Evolutionary conservation across 768 basidiomycete genomes (phyloP).

Genomic region (Termitomyces heimii): DNA sequence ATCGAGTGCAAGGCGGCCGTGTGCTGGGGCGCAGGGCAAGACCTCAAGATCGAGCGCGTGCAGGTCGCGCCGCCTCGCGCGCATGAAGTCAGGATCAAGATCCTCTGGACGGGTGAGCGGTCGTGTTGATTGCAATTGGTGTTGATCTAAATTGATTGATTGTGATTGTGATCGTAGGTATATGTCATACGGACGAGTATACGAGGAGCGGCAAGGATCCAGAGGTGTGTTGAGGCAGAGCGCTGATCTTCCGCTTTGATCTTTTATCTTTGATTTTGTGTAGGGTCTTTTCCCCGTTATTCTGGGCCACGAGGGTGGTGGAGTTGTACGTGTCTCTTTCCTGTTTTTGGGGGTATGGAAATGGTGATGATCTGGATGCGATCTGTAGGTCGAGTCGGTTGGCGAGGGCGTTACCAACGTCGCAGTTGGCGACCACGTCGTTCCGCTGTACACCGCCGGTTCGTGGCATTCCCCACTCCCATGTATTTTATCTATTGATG

Average conservation of each 20-base stretch:
- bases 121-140: too few species aligned
- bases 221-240: conserved; percentile 68
- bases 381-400: conserved; percentile 86
- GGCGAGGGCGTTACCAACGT: conserved; percentile 88
- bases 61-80: conserved; percentile 89
- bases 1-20: conserved; percentile 91
- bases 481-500: too few species aligned
- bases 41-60: conserved; percentile 83
- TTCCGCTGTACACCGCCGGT: conserved; percentile 96
- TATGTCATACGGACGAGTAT: conserved; percentile 98
- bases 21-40: conserved; percentile 90
- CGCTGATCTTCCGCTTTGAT: too few species aligned
- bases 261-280: not conserved
- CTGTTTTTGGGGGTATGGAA: too few species aligned
- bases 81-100: conserved; percentile 90
- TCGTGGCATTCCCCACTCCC: conserved; percentile 13
- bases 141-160: too few species aligned
- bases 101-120: conserved; percentile 78
- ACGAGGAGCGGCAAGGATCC: conserved; percentile 94
- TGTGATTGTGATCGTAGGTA: conserved; percentile 53
- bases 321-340: conserved; percentile 52
- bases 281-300: conserved; percentile 90
- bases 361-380: not conserved
- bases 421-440: conserved; percentile 88
- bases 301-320: conserved; percentile 93